Base-by-base conservation (phyloP, 108 stramenopile genomes). In the Fistulifera pelliculosa region DNA sequence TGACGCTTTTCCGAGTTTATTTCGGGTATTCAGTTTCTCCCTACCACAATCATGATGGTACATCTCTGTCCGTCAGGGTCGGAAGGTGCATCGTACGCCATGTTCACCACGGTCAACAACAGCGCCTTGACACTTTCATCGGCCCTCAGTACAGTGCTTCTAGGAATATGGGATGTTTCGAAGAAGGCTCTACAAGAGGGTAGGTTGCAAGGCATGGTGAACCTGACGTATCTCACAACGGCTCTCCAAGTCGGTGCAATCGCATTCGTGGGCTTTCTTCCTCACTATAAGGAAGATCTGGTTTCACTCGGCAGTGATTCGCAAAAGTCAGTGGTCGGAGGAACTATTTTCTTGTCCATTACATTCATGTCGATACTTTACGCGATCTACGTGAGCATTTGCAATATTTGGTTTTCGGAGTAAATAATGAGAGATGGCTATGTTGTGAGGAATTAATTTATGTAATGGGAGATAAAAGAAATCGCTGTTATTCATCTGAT, bases 1-100 rank as follows among this genome's bases (percentile, higher is more conserved):
- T 61, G 90, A 91, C 59, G 83, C 76, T 11, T 84, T 91, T 73
- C 81, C 16, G 90, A 91, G 50, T 87, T 91, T 52, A 77, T 84
- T 54, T 51, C 35, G 39, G 73, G 73, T 24, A 56, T 74, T 52
- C 73, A 74, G 45, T 74, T 74, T 54, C 52, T 74, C 41, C 74
- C 74, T 2, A 65, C 74, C 26, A 75, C 74, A 2, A 75, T 75
- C 38, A 75, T 75, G 74, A 87, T 87, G 90, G 90, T 87, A 0
- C 74, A 87, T 49, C 69, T 87, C 14, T 87, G 85, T 55, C 85
- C 85, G 23, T 17, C 60, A 11, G 85, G 85, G 27, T 70, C 63
- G 1, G 90, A 91, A 73, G 89, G 89, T 25, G 80, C 89, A 23
- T 73, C 70, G 27, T 90, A 90, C 64, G 85, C 85, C 45, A 91